Evolutionary conservation across 805 yeast genomes (phyloP).

Genomic region (Candida alai): DNA sequence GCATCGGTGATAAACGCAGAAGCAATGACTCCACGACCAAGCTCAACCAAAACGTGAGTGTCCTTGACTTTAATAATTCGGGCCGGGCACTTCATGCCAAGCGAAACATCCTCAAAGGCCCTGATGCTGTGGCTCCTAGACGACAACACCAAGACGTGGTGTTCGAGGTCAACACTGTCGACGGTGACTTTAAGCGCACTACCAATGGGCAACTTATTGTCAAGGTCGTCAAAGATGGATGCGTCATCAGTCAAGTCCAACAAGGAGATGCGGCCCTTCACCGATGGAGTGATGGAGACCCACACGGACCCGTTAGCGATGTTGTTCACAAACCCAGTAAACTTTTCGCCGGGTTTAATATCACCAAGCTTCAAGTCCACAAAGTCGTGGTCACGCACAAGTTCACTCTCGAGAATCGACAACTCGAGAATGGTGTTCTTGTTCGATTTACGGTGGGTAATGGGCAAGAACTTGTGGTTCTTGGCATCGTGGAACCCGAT

Average conservation of each 20-base stretch:
- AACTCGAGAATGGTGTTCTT: constrained; percentile 62
- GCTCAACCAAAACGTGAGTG: constrained; percentile 60
- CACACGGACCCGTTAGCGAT: constrained; percentile 56
- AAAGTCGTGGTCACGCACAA: constrained; percentile 19
- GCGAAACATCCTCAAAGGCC: constrained; percentile 46
- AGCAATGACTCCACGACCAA: constrained; percentile 61
- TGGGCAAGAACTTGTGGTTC: constrained; percentile 63
- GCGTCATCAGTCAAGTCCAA: constrained; percentile 60
- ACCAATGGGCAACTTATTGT: constrained; percentile 66
- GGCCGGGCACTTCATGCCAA: constrained; percentile 58
- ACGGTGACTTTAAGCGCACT: constrained; percentile 61
- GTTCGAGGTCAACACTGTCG: constrained; percentile 49
- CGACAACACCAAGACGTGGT: constrained; percentile 45
- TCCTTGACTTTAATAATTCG: constrained; percentile 57
- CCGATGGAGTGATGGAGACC: constrained; percentile 65
- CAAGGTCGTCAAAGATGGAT: constrained; percentile 45
- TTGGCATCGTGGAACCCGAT: constrained; percentile 76
- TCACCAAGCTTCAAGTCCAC: constrained; percentile 36
- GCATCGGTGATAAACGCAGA: constrained; percentile 76
- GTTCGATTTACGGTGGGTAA: constrained; percentile 51
- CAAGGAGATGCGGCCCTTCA: constrained; percentile 63
- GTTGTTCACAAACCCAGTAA: constrained; percentile 64
- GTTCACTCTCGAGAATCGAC: constrained; percentile 46
- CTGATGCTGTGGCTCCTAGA: constrained; percentile 42
- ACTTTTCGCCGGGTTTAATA: constrained; percentile 46